phyloP scores from a whole-genome alignment of 1,284 basidiomycete species.

The Crepidotus sp. region DNA sequence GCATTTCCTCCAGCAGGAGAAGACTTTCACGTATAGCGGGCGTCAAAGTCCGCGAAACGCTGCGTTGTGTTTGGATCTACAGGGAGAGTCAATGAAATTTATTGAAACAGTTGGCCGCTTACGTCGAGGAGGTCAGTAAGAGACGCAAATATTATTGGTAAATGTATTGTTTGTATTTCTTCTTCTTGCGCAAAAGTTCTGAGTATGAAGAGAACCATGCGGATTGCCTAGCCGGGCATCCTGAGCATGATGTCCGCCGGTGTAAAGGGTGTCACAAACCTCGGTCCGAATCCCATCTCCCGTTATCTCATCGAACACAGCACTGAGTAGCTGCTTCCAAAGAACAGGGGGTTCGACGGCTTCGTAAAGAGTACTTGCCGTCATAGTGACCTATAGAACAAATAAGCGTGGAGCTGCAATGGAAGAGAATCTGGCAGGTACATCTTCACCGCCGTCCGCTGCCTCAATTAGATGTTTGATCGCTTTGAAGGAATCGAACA shows the following conservation, averaged over 20 bases:
- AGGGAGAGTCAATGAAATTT: conserved; percentile 2
- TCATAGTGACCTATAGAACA: conserved; percentile 58
- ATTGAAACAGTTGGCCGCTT: conserved; percentile 20
- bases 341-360: conserved; percentile 83
- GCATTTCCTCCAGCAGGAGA: conserved; percentile 43
- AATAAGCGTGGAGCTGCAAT: conserved; percentile 14
- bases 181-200: conserved; percentile 74
- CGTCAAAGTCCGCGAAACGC: conserved; percentile 20
- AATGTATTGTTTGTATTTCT: conserved; percentile 70
- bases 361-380: conserved; percentile 86
- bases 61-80: conserved; percentile 32
- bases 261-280: conserved; percentile 27
- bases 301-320: conserved; percentile 44
- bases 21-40: conserved; percentile 38
- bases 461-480: conserved; percentile 51
- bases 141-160: conserved; percentile 67
- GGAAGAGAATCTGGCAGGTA: conserved; percentile 26
- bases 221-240: conserved; percentile 41
- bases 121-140: conserved; percentile 58
- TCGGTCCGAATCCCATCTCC: conserved; percentile 36
- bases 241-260: conserved; percentile 6
- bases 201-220: conserved; percentile 62
- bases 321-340: conserved; percentile 70
- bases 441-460: conserved; percentile 54
- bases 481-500: conserved; percentile 74